phyloP scores from a whole-genome alignment of 176 grass and related monocot species.

The Calamus simplicifolius region DNA sequence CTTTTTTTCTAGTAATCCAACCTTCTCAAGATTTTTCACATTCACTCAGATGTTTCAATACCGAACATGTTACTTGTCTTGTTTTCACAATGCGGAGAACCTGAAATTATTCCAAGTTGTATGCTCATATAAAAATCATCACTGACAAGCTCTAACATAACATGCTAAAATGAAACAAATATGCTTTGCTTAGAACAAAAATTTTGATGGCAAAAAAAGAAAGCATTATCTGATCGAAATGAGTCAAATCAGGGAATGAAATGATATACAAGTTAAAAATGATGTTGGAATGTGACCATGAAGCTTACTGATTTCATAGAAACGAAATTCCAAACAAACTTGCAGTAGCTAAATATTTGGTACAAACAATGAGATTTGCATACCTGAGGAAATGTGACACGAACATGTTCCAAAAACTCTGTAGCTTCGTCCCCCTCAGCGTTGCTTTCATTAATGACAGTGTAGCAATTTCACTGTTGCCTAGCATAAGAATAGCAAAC shows the following conservation, averaged over 20 bases:
- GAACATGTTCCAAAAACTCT: conserved; percentile 89
- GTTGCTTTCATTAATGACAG: conserved; percentile 79
- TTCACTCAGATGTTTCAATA: conserved; percentile 78
- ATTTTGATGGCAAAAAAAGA: neutral
- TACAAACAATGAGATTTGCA: conserved; percentile 6
- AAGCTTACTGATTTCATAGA: too few relatives aligned
- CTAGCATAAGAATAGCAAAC: conserved; percentile 24
- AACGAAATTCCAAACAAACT: too few relatives aligned
- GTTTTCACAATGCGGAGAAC: conserved; percentile 78
- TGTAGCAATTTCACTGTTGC: conserved; percentile 75
- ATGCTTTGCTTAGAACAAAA: neutral
- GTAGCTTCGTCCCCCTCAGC: conserved; percentile 68
- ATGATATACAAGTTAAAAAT: too few relatives aligned
- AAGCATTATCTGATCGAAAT: too few relatives aligned
- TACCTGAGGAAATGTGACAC: conserved; percentile 77
- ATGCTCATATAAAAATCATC: neutral
- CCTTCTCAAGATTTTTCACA: conserved; percentile 82
- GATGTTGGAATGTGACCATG: too few relatives aligned
- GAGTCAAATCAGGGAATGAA: too few relatives aligned
- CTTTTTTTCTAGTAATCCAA: conserved; percentile 78
- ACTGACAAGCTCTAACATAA: neutral
- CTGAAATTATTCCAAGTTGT: conserved; percentile 24
- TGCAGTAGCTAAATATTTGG: too few relatives aligned
- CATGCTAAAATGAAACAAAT: too few relatives aligned
- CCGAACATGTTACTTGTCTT: conserved; percentile 90